Evolutionary conservation across 2,329 filamentous ascomycete species (phyloP), one percentile per base, ranked within the genome.

Genomic region (Penicillium nordicum): DNA sequence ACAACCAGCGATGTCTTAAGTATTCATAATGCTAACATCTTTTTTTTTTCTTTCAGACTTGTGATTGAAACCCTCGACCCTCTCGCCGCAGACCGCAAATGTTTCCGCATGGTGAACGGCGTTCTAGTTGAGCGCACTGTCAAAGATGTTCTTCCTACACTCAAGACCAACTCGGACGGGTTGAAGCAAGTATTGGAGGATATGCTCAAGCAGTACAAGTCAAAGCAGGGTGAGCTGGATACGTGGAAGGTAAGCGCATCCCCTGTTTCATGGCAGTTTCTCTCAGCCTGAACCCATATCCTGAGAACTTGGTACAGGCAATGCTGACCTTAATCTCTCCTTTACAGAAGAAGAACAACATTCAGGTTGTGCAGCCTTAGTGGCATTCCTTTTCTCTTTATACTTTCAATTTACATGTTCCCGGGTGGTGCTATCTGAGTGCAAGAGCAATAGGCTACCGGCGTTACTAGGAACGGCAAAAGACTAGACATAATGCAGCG

Each of bases 41-140:
- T 9, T 36, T 8, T 48, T 29, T 43, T 23, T 60, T 29, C 41
- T 23, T 60, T 41, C 40, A 97, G 94, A 76, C 89, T 97, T 63
- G 94, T 99, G 34, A 84, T 97, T 50, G 93, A 97, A 72, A 97
- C 93, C 4, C 79, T 99, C 61, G 84, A 88, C 57, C 92, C 92
- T 44, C 83, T 97, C 25, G 82, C 90, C 1, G 83, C 82, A 62
- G 89, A 96, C 64, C 89, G 94, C 69, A 99, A 97, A 79, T 97
- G 93, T 78, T 99, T 97, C 78, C 92, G 94, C 67, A 91, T 99
- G 84, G 95, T 99, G 74, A 97, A 99, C 74, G 94, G 94, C 44
- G 92, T 97, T 25, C 80, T 99, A 57, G 90, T 96, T 52, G 94
- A 99, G 79, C 84, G 92, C 66, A 97, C 93, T 16, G 90, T 99